A percentile compares a stretch with the other conserved stretches of the same genome.
Evolutionary conservation across 768 basidiomycete genomes (phyloP).

Genomic region (Phylloporus sp.): DNA sequence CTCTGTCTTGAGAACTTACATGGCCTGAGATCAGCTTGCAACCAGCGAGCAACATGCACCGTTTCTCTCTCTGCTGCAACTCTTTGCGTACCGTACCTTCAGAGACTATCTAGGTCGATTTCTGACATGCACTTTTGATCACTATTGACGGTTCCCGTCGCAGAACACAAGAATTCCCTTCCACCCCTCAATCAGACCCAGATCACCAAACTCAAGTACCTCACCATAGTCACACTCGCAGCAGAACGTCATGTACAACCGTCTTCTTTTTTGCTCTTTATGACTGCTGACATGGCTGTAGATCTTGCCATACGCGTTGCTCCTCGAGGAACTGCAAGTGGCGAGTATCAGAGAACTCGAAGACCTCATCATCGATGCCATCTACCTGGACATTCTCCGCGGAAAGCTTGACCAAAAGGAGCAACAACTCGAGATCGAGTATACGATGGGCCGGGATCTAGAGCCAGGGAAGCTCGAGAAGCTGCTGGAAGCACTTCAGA

Average conservation of each 20-base stretch:
- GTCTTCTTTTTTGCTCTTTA: neutral
- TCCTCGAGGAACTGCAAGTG: constrained; percentile 70
- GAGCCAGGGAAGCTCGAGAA: constrained; percentile 64
- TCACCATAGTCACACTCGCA: constrained; percentile 86
- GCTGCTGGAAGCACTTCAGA: constrained; percentile 56
- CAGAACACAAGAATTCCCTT: constrained; percentile 63
- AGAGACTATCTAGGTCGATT: constrained; percentile 71
- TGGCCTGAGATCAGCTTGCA: constrained; percentile 50
- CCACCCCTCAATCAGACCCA: constrained; percentile 73
- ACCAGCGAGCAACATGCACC: constrained; percentile 60
- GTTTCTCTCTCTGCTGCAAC: constrained; percentile 63
- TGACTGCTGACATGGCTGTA: constrained; percentile 22
- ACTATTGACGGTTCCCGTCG: constrained; percentile 4
- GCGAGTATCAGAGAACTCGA: constrained; percentile 84
- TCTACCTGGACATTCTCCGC: constrained; percentile 85
- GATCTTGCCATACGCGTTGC: constrained; percentile 79
- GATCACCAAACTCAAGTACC: constrained; percentile 84
- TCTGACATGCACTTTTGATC: neutral
- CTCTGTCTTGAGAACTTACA: neutral
- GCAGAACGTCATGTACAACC: constrained; percentile 65
- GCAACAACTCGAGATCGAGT: constrained; percentile 86
- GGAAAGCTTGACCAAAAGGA: constrained; percentile 94
- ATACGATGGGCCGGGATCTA: constrained; percentile 91
- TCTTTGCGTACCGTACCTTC: constrained; percentile 90
- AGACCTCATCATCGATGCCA: constrained; percentile 95